phyloP scores from a whole-genome alignment of 352 stramenopile species.

The Pythium oligandrum region DNA sequence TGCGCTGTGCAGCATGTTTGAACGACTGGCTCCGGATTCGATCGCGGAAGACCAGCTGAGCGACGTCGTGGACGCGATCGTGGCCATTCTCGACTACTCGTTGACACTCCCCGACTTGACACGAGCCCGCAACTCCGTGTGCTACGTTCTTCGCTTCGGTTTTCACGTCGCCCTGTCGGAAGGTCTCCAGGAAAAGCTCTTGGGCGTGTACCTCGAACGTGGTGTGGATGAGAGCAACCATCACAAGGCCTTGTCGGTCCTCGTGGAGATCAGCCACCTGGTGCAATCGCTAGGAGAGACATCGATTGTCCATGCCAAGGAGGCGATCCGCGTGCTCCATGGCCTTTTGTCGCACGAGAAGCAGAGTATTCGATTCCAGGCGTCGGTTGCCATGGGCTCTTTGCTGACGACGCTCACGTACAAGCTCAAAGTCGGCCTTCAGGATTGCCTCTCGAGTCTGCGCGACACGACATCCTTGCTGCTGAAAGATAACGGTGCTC shows the following conservation, averaged over 20 bases:
- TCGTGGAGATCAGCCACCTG: constrained; percentile 30
- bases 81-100: constrained; percentile 67
- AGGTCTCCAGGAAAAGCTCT: constrained; percentile 52
- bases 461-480: constrained; percentile 19
- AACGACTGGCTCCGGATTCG: constrained; percentile 52
- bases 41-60: constrained; percentile 56
- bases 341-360: constrained; percentile 29
- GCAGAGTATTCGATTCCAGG: constrained; percentile 37
- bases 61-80: constrained; percentile 58
- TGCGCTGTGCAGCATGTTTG: constrained; percentile 73
- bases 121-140: constrained; percentile 70
- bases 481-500: constrained; percentile 15
- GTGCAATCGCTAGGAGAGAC: constrained; percentile 30
- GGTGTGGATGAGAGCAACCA: constrained; percentile 17
- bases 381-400: constrained; percentile 26
- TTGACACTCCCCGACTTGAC: constrained; percentile 71
- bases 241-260: constrained; percentile 26
- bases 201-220: constrained; percentile 51
- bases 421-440: constrained; percentile 22
- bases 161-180: constrained; percentile 58
- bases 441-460: constrained; percentile 18
- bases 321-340: constrained; percentile 17
- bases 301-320: constrained; percentile 19
- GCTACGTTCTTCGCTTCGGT: constrained; percentile 70
- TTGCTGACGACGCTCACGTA: constrained; percentile 27